phyloP scores from a whole-genome alignment of 352 stramenopile genomes.

The Globisporangium apiculatum region DNA sequence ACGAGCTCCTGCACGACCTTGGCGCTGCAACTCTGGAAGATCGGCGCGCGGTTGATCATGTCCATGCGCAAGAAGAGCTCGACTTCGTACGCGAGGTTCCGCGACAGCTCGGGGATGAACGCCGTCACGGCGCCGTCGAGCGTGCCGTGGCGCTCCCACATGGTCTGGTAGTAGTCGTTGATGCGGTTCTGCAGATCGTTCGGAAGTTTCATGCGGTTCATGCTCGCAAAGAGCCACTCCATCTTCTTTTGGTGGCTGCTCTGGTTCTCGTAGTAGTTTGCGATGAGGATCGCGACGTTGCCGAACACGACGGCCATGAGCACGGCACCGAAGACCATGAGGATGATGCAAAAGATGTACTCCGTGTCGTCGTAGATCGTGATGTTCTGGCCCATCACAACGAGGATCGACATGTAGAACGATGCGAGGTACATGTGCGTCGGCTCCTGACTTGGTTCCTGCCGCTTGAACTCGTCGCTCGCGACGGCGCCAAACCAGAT shows the following conservation, averaged over 20 bases:
- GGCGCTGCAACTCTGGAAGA: slow-evolving; percentile 75
- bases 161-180: slow-evolving; percentile 81
- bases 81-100: slow-evolving; percentile 79
- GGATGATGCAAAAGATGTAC: slow-evolving; percentile 63
- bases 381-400: slow-evolving; percentile 80
- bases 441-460: slow-evolving; percentile 21
- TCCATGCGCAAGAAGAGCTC: slow-evolving; percentile 79
- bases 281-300: slow-evolving; percentile 80
- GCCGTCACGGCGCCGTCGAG: slow-evolving; percentile 66
- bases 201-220: slow-evolving; percentile 75
- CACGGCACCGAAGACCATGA: slow-evolving; percentile 67
- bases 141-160: slow-evolving; percentile 81
- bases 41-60: slow-evolving; percentile 83
- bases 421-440: slow-evolving; percentile 52
- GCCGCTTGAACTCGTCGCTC: slow-evolving; percentile 38
- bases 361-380: slow-evolving; percentile 55
- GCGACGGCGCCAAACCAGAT: slow-evolving; percentile 65
- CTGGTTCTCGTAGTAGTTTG: slow-evolving; percentile 82
- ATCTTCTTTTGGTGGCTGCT: slow-evolving; percentile 84
- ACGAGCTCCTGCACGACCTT: slow-evolving; percentile 83
- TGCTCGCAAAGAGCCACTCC: slow-evolving; percentile 81
- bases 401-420: slow-evolving; percentile 61
- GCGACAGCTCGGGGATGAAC: slow-evolving; percentile 74
- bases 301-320: slow-evolving; percentile 84
- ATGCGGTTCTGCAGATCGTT: slow-evolving; percentile 77